These are phyloP conservation scores for Hippophae rhamnoides DNA, from an alignment of 306 rosid species.

Conservation along the genomic window DNA sequence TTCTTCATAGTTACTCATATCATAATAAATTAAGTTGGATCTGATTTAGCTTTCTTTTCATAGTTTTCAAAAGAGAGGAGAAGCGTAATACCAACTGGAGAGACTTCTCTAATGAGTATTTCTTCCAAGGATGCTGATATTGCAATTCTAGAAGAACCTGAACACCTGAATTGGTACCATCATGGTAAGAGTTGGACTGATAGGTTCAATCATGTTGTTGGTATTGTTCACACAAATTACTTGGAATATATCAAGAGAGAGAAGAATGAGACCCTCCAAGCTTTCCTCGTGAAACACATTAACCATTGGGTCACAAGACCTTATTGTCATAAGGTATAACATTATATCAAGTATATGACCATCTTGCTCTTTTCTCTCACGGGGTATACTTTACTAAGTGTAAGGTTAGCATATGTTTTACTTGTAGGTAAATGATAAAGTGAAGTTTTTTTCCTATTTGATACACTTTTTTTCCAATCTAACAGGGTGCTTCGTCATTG, in stretches of 20 bases:
- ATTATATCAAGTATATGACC: neutral
- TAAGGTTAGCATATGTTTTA: neutral
- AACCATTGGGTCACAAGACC: conserved; percentile 92
- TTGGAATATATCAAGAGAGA: conserved; percentile 92
- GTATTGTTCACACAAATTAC: conserved; percentile 93
- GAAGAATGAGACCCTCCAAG: conserved; percentile 88
- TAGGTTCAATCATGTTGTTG: conserved; percentile 95
- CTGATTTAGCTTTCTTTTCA: conserved; percentile 21
- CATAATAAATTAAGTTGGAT: conserved; percentile 6
- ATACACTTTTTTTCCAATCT: neutral
- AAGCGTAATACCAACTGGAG: conserved; percentile 93
- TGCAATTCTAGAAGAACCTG: conserved; percentile 95
- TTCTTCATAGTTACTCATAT: neutral
- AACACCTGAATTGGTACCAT: conserved; percentile 97
- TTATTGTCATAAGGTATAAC: conserved; percentile 67
- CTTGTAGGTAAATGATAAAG: neutral
- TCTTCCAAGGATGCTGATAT: conserved; percentile 87
- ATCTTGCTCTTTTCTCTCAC: no score
- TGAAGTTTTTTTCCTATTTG: neutral
- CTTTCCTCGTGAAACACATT: conserved; percentile 89
- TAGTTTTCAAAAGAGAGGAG: conserved; percentile 79
- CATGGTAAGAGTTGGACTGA: conserved; percentile 94
- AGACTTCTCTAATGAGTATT: conserved; percentile 68
- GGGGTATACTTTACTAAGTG: neutral
- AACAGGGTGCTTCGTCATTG: neutral